Conservation (phyloP, 2,329 filamentous ascomycete species). For the Beauveria brongniartii region DNA sequence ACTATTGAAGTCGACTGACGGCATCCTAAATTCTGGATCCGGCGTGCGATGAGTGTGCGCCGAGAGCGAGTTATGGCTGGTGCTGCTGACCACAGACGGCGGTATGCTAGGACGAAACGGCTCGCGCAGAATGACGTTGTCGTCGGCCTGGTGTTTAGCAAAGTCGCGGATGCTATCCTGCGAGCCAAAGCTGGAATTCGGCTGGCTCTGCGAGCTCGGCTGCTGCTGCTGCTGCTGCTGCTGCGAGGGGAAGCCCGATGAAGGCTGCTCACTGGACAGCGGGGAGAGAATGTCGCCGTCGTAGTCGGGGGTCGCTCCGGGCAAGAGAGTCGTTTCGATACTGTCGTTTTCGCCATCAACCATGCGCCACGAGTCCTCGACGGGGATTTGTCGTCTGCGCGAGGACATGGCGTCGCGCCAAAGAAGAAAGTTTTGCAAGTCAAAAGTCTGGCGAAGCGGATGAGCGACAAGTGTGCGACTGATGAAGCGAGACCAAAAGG, state of each 20-base stretch:
- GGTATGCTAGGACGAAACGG: conserved; percentile 48
- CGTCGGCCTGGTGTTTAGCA: conserved; percentile 44
- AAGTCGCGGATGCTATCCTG: conserved; percentile 51
- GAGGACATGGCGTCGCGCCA: conserved; percentile 7
- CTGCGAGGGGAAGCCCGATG: conserved; percentile 32
- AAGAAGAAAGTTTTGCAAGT: background rate
- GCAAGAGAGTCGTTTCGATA: conserved; percentile 48
- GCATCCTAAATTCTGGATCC: conserved; percentile 48
- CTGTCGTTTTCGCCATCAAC: conserved; percentile 54
- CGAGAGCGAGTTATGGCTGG: conserved; percentile 10
- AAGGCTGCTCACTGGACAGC: conserved; percentile 30
- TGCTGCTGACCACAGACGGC: conserved; percentile 19
- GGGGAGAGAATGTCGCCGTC: conserved; percentile 28
- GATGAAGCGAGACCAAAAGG: background rate
- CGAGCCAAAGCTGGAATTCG: conserved; percentile 33
- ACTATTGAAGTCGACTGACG: conserved; percentile 34
- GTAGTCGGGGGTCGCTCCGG: conserved; percentile 32
- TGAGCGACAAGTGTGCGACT: background rate
- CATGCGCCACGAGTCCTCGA: conserved; percentile 52
- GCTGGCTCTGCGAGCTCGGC: conserved; percentile 31
- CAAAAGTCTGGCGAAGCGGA: background rate
- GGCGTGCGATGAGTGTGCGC: conserved; percentile 29
- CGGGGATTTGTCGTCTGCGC: conserved; percentile 21
- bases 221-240: conserved; percentile 28
- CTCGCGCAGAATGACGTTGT: conserved; percentile 44